Evolutionary conservation across 2,329 filamentous ascomycete species (phyloP).

Genomic region (Acephala macrosclerotiorum): DNA sequence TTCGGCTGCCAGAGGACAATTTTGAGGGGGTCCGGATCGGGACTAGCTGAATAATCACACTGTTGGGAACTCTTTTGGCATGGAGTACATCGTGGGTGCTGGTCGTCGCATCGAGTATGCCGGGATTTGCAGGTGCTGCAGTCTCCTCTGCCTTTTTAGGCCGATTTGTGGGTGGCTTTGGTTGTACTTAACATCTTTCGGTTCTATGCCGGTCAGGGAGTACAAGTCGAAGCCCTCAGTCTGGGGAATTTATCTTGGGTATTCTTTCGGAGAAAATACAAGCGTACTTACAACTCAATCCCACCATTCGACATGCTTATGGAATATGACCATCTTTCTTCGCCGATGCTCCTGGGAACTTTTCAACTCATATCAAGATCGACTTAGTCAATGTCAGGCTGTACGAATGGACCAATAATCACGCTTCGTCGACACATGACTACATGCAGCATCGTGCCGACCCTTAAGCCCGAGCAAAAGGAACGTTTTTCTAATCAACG

Average conservation of each 20-base stretch:
- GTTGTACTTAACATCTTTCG: neutral
- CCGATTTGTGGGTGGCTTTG: neutral
- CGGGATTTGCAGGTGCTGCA: constrained; percentile 13
- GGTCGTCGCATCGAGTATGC: constrained; percentile 2
- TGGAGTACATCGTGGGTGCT: neutral
- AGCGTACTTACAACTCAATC: too few species aligned
- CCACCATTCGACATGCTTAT: neutral
- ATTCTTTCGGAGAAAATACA: too few species aligned
- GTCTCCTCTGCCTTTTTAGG: neutral
- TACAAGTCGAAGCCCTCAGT: neutral
- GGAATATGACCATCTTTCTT: neutral
- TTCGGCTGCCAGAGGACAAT: neutral
- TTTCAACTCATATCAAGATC: neutral
- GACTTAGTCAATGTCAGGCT: neutral
- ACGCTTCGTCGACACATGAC: neutral
- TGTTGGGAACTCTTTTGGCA: constrained; percentile 4
- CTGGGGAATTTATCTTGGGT: neutral
- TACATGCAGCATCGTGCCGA: neutral
- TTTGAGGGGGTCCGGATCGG: neutral
- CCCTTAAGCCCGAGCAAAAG: too few species aligned
- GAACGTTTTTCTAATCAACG: too few species aligned
- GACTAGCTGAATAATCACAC: neutral
- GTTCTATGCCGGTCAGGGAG: neutral
- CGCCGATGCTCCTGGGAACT: too few species aligned
- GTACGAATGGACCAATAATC: neutral